Conservation (phyloP, 2,329 filamentous ascomycete species). For the Iodosphaeria phyllophila region DNA sequence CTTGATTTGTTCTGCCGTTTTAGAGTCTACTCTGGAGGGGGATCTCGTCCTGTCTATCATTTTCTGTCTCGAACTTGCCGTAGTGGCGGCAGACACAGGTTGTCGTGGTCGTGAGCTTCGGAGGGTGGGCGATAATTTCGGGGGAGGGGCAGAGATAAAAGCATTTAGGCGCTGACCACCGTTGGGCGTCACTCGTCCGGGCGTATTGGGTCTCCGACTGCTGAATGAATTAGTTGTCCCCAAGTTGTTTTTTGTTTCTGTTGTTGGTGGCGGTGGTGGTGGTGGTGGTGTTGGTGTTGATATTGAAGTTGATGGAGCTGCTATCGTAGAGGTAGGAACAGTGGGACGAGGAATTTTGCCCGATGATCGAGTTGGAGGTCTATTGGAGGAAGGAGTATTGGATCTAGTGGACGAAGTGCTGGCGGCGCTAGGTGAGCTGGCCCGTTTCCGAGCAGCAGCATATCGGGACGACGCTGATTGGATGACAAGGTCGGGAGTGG, state of each 20-base stretch:
- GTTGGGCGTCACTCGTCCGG: conserved; percentile 22
- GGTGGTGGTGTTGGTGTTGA: too few relatives aligned
- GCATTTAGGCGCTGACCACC: conserved; percentile 47
- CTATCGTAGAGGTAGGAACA: too few relatives aligned
- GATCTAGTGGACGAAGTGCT: conserved; percentile 34
- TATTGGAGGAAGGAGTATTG: conserved; percentile 33
- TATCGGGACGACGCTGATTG: conserved; percentile 20
- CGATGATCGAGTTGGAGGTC: conserved; percentile 17
- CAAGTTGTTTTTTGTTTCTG: conserved; percentile 15
- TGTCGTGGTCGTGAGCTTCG: conserved; percentile 69
- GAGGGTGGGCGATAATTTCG: conserved; percentile 60
- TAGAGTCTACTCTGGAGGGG: conserved; percentile 14
- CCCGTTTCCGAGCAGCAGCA: conserved; percentile 24
- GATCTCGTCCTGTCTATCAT: conserved; percentile 37
- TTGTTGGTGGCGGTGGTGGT: conserved; percentile 25
- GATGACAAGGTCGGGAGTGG: conserved; percentile 12
- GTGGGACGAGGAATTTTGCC: conserved; percentile 18
- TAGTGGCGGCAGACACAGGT: conserved; percentile 56
- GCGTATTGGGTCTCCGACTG: conserved; percentile 22
- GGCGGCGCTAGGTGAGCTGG: conserved; percentile 23
- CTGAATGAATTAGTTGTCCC: conserved; percentile 18
- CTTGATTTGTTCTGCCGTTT: conserved; percentile 5
- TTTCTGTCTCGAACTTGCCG: conserved; percentile 50
- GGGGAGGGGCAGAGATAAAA: conserved; percentile 50
- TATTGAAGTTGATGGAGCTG: too few relatives aligned